These are phyloP conservation scores for Auricularia sp. DNA, from an alignment of 768 basidiomycete species.

Conservation along the genomic window DNA sequence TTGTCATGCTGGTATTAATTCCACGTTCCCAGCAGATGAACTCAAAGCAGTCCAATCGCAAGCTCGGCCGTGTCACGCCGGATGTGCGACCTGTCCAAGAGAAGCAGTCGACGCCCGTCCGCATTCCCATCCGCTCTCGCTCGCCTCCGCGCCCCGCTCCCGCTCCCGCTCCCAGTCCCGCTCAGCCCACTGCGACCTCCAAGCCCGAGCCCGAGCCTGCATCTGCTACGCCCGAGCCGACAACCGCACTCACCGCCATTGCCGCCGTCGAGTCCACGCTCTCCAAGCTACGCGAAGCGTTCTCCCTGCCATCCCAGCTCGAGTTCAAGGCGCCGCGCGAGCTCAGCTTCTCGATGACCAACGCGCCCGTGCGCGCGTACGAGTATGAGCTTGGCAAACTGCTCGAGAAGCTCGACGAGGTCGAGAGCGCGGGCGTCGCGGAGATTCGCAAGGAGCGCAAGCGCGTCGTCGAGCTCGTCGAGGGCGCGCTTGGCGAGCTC, in stretches of 20 bases:
- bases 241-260: background rate
- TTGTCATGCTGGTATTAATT: background rate
- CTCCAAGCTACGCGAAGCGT: constrained; percentile 13
- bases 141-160: background rate
- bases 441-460: constrained; percentile 43
- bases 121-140: background rate
- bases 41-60: background rate
- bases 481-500: constrained; percentile 46
- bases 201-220: background rate
- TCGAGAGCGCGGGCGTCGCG: constrained; percentile 53
- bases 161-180: background rate
- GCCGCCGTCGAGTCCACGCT: constrained; percentile 15
- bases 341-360: constrained; percentile 51
- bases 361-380: constrained; percentile 53
- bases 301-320: constrained; percentile 12
- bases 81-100: background rate
- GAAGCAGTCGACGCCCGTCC: background rate
- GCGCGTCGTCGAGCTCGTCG: constrained; percentile 46
- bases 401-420: constrained; percentile 55
- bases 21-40: background rate
- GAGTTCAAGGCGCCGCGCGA: constrained; percentile 5
- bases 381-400: constrained; percentile 52
- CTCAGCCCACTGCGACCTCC: background rate
- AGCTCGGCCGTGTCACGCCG: background rate
- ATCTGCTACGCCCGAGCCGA: background rate